Percentiles rank a stretch among this genome's conserved stretches.
Conservation (phyloP, 2,329 filamentous ascomycete species). For the Exophiala oligosperma region DNA sequence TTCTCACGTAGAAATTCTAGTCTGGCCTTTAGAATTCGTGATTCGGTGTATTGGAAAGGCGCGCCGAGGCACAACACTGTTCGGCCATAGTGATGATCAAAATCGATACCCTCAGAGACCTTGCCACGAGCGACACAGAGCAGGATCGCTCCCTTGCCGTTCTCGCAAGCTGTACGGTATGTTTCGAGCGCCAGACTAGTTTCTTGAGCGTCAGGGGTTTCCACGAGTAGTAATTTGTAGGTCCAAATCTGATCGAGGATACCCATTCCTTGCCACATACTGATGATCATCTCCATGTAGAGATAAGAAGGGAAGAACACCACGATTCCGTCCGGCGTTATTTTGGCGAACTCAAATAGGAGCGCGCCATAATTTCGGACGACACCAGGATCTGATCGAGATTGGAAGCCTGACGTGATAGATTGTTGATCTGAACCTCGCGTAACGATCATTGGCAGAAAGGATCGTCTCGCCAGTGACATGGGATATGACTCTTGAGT, state of each 20-base stretch:
- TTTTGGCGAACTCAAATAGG: slow-evolving; percentile 89
- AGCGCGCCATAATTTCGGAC: slow-evolving; percentile 95
- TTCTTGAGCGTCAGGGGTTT: slow-evolving; percentile 96
- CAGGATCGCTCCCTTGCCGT: slow-evolving; percentile 88
- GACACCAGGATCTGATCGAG: slow-evolving; percentile 93
- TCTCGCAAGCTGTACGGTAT: slow-evolving; percentile 95
- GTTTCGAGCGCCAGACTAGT: slow-evolving; percentile 94
- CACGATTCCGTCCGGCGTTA: slow-evolving; percentile 96
- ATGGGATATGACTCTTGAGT: slow-evolving; percentile 97
- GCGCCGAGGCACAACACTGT: slow-evolving; percentile 96
- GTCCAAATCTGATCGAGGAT: slow-evolving; percentile 98
- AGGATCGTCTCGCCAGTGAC: slow-evolving; percentile 92
- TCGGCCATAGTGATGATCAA: slow-evolving; percentile 96
- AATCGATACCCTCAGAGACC: slow-evolving; percentile 97
- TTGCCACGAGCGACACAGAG: slow-evolving; percentile 96
- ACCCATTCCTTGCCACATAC: slow-evolving; percentile 98
- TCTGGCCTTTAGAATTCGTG: slow-evolving; percentile 89
- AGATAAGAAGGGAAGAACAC: slow-evolving; percentile 98
- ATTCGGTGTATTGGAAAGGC: slow-evolving; percentile 98
- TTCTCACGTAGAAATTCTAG: slow-evolving; percentile 96
- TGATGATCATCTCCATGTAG: slow-evolving; percentile 99
- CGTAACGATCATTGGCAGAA: slow-evolving; percentile 96
- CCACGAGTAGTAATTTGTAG: slow-evolving; percentile 96
- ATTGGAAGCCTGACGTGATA: slow-evolving; percentile 90
- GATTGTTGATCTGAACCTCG: slow-evolving; percentile 90